Conservation (phyloP, 495 filamentous ascomycete species). For the Aspergillus nanangensis region DNA sequence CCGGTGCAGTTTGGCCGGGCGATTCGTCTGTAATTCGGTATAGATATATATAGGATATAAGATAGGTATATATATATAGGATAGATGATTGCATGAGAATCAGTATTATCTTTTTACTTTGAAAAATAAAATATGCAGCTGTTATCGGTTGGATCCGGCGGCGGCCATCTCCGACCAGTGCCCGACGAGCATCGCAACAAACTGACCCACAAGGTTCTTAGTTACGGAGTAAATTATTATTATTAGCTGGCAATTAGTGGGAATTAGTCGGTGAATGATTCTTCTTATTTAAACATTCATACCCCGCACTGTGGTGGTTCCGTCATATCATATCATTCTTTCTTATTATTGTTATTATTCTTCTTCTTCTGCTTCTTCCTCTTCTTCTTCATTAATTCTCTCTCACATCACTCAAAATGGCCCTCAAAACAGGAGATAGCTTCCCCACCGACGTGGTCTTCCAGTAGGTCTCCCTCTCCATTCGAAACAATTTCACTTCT, state of each 20-base stretch:
- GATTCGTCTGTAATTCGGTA: background rate
- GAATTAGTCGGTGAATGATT: background rate
- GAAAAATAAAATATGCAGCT: no score
- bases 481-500: background rate
- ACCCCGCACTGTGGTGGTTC: background rate
- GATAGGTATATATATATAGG: background rate
- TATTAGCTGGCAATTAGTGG: background rate
- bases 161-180: background rate
- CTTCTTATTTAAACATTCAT: background rate
- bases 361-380: background rate
- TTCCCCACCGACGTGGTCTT: conserved; percentile 80
- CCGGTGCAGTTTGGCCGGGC: conserved; percentile 48
- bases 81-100: no score
- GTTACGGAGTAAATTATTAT: no score
- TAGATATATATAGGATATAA: background rate
- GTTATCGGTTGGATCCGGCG: background rate
- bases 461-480: conserved; percentile 36
- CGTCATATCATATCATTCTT: background rate
- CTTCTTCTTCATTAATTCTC: background rate
- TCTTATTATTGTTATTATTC: background rate
- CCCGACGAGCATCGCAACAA: no score
- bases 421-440: conserved; percentile 66
- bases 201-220: no score
- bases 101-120: no score
- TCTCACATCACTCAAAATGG: conserved; percentile 6